phyloP scores from a whole-genome alignment of 805 yeast species.

The Sugiyamaella mastotermitis region DNA sequence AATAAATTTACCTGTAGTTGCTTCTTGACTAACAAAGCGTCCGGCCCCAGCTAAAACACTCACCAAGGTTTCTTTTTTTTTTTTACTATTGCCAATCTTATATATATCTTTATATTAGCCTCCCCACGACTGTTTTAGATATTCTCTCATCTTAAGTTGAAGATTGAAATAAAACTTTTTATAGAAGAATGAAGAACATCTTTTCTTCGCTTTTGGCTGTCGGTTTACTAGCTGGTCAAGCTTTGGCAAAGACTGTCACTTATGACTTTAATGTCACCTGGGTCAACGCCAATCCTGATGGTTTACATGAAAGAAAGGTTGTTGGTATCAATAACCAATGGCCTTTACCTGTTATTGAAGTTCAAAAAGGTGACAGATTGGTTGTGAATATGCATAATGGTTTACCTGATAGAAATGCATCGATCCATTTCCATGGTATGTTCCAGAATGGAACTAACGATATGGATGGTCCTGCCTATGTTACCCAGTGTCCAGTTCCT shows the following conservation, averaged over 20 bases:
- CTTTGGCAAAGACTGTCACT: conserved; percentile 22
- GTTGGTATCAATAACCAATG: conserved; percentile 61
- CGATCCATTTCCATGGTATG: conserved; percentile 91
- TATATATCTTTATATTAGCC: too few relatives aligned
- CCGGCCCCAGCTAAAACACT: too few relatives aligned
- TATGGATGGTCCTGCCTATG: conserved; percentile 89
- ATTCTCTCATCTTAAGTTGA: too few relatives aligned
- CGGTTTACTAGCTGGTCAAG: conserved; percentile 14
- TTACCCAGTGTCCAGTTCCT: conserved; percentile 89
- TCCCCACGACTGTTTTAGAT: too few relatives aligned
- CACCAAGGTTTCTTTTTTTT: too few relatives aligned
- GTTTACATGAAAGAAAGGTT: conserved; percentile 42
- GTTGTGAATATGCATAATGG: conserved; percentile 71
- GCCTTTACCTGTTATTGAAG: conserved; percentile 85
- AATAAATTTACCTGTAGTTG: too few relatives aligned
- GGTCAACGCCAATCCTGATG: conserved; percentile 51
- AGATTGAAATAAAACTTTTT: too few relatives aligned
- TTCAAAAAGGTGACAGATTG: conserved; percentile 74
- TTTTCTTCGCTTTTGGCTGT: neutral
- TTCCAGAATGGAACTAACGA: conserved; percentile 68
- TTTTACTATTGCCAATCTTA: too few relatives aligned
- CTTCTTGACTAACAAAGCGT: too few relatives aligned
- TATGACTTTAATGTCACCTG: conserved; percentile 36
- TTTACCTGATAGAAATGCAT: conserved; percentile 58
- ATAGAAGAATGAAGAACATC: conserved; percentile 2